A percentile compares a stretch with the other conserved stretches of the same genome.
These are phyloP conservation scores for Apiospora saccharicola DNA, from an alignment of 2,329 filamentous ascomycete genomes.

Conservation along the genomic window DNA sequence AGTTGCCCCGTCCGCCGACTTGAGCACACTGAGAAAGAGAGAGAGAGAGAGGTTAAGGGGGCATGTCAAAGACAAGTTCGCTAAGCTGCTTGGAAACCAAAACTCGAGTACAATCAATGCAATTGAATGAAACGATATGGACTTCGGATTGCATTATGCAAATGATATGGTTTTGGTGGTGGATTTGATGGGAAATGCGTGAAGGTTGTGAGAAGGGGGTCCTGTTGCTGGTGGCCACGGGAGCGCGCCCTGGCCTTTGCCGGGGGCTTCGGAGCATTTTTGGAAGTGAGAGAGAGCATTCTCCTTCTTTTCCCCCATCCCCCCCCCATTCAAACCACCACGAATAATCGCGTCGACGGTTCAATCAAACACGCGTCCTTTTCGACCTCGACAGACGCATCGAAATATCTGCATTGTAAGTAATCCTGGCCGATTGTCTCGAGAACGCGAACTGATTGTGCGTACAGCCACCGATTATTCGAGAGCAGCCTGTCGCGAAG, in stretches of 20 bases:
- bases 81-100: not conserved
- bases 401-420: conserved; percentile 7
- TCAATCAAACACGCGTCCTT: conserved; percentile 14
- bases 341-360: conserved; percentile 10
- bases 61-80: not conserved
- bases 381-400: conserved; percentile 5
- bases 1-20: not conserved
- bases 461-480: conserved; percentile 4
- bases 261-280: conserved; percentile 22
- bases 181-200: not conserved
- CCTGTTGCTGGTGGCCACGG: conserved; percentile 11
- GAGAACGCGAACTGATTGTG: conserved; percentile 14
- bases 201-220: conserved; percentile 15
- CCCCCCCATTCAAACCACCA: conserved; percentile 18
- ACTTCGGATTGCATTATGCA: not conserved
- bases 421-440: not conserved
- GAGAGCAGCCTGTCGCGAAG: conserved; percentile 7
- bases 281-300: conserved; percentile 14
- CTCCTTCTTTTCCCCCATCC: conserved; percentile 17
- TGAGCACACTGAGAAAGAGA: not conserved
- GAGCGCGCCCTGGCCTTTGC: conserved; percentile 21
- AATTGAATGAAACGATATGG: not conserved
- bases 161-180: not conserved
- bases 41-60: not conserved
- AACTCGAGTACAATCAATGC: not conserved